These are phyloP conservation scores for Galerina marginata DNA, from an alignment of 768 basidiomycete species.

Conservation along the genomic window DNA sequence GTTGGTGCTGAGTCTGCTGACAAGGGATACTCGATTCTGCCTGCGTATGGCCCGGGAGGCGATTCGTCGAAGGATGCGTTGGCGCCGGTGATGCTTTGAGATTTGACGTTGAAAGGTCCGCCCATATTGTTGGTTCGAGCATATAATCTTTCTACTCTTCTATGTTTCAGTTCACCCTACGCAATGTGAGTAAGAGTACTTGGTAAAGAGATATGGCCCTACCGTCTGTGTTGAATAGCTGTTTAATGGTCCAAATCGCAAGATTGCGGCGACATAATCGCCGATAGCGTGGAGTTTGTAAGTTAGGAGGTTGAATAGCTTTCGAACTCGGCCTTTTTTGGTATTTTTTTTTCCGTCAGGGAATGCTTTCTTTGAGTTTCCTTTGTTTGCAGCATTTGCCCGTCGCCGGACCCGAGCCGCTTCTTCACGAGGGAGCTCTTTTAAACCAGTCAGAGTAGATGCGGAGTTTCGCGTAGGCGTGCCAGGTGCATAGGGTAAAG, in stretches of 20 bases:
- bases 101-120: slow-evolving; percentile 8
- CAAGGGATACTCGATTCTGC: too few relatives aligned
- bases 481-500: slow-evolving; percentile 36
- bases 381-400: slow-evolving; percentile 3
- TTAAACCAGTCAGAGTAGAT: slow-evolving; percentile 34
- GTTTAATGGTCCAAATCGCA: slow-evolving; percentile 10
- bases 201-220: background rate
- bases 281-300: slow-evolving; percentile 17
- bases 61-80: slow-evolving; percentile 4
- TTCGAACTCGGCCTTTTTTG: background rate
- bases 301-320: slow-evolving; percentile 13
- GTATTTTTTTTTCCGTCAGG: background rate
- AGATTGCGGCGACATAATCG: slow-evolving; percentile 14
- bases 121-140: slow-evolving; percentile 13
- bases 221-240: slow-evolving; percentile 17
- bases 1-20: too few relatives aligned
- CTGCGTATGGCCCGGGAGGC: background rate
- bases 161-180: slow-evolving; percentile 21
- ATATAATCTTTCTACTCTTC: slow-evolving; percentile 16
- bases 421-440: slow-evolving; percentile 15
- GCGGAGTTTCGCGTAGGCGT: slow-evolving; percentile 39
- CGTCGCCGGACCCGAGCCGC: slow-evolving; percentile 4
- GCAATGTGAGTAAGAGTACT: background rate
- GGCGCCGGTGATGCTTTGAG: slow-evolving; percentile 11
- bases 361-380: slow-evolving; percentile 19